Evolutionary conservation across 108 stramenopile genomes (phyloP).

Genomic region (Asterionellopsis glacialis): DNA sequence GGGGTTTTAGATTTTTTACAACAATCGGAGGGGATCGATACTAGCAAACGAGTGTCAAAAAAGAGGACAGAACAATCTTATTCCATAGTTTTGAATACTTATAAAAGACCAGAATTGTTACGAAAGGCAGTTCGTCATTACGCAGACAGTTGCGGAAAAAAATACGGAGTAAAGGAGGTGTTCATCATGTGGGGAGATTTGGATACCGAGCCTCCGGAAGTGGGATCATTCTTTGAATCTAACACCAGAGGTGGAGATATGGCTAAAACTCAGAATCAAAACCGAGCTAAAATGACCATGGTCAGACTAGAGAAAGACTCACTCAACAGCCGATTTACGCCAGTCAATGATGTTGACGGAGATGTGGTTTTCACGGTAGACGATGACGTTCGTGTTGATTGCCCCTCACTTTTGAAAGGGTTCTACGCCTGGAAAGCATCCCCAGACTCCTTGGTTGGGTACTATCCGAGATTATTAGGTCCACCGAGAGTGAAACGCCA

Average conservation of each 20-base stretch:
- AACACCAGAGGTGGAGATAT: not conserved
- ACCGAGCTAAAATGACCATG: conserved; percentile 24
- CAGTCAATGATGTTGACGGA: conserved; percentile 27
- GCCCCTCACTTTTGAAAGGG: conserved; percentile 26
- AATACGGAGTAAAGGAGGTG: conserved; percentile 28
- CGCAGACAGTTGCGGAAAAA: conserved; percentile 35
- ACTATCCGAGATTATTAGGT: conserved; percentile 46
- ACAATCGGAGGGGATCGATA: too few relatives aligned
- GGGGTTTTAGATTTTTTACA: too few relatives aligned
- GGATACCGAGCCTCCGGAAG: conserved; percentile 10
- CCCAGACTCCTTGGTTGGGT: conserved; percentile 56
- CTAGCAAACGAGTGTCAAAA: not conserved
- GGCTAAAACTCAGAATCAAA: not conserved
- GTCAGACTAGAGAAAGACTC: conserved; percentile 38
- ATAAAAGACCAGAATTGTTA: conserved; percentile 41
- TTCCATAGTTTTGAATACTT: conserved; percentile 64
- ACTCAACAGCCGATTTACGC: conserved; percentile 54
- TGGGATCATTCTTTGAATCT: conserved; percentile 27
- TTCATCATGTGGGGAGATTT: conserved; percentile 58
- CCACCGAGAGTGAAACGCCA: conserved; percentile 7
- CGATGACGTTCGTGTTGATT: conserved; percentile 53
- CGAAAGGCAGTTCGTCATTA: conserved; percentile 45
- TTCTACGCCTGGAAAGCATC: conserved; percentile 37
- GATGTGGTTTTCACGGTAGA: conserved; percentile 64
- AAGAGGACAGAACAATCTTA: conserved; percentile 9